Percentiles rank a stretch among this genome's conserved stretches.
phyloP scores from a whole-genome alignment of 1,284 basidiomycete species.

The Trichosporon sp. region DNA sequence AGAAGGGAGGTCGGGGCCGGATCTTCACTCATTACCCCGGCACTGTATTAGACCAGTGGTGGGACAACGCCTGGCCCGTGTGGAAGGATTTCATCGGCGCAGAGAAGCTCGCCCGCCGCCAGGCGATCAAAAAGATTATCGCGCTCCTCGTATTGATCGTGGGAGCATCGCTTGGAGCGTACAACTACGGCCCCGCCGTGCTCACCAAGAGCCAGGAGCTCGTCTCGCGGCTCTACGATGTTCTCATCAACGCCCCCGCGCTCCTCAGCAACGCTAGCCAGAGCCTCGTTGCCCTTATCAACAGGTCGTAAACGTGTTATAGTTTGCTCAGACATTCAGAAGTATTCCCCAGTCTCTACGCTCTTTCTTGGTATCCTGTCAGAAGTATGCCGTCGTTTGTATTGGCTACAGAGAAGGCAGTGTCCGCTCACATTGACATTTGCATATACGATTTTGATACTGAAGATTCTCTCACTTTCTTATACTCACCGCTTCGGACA shows the following conservation, averaged over 20 bases:
- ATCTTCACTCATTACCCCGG: slow-evolving; percentile 20
- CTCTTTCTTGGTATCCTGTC: background rate
- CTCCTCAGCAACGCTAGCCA: background rate
- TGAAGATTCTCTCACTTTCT: too few species aligned
- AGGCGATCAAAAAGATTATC: background rate
- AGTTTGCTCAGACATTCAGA: background rate
- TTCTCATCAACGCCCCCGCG: background rate
- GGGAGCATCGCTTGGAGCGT: background rate
- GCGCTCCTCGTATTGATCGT: background rate
- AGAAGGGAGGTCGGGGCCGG: slow-evolving; percentile 13
- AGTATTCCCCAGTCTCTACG: too few species aligned
- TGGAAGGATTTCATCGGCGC: slow-evolving; percentile 14
- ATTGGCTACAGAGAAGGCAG: too few species aligned
- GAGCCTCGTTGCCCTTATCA: background rate
- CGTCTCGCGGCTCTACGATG: background rate
- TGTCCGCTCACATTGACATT: too few species aligned
- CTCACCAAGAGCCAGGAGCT: background rate
- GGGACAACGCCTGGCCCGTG: slow-evolving; percentile 9
- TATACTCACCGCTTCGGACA: too few species aligned
- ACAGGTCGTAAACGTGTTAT: background rate
- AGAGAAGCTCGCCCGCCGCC: slow-evolving; percentile 3
- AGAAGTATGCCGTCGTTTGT: background rate
- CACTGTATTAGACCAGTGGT: slow-evolving; percentile 4
- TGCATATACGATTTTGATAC: too few species aligned
- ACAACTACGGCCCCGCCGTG: background rate